Evolutionary conservation across 495 filamentous ascomycete species (phyloP), one percentile per base, ranked within the genome.

Genomic region (Neurospora sp.): DNA sequence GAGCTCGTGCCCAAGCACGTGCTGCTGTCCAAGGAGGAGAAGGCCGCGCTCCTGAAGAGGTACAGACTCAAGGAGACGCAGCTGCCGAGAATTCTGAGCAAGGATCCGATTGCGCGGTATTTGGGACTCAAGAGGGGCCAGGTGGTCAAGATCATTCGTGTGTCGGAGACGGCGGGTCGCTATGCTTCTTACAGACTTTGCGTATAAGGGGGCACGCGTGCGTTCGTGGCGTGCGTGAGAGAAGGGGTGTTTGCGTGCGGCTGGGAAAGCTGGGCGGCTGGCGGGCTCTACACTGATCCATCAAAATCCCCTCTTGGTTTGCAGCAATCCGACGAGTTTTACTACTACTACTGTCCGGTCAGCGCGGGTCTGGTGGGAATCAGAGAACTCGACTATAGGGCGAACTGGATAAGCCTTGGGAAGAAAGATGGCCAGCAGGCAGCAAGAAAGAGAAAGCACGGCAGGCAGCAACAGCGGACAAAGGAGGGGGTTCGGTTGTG

Each of bases 11-110:
- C 96, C 39, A 95, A 92, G 79, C 96, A 99, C 79, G 89, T 97
- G 22, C 84, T 98, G 69, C 87, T 99, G 53, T 95, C 92, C 78
- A 87, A 89, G 53, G 94, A 96, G 78, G 96, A 99, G 87, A 97
- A 97, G 87, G 85, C 81, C 71, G 87, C 88, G 44, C 83, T 99
- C 76, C 83, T 99, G 72, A 88, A 93, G 82, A 86, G 96, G 70
- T 99, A 99, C 83, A 87, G 96, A 69, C 84, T 99, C 78, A 98
- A 97, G 90, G 96, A 99, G 87, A 97, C 91, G 41, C 96, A 99
- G 84, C 83, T 99, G 78, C 96, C 96, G 12, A 88, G 96, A 72
- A 98, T 99, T 73, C 90, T 97, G 83, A 85, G 90, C 70, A 91
- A 90, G 65, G 96, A 99, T 84, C 96, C 96, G 16, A 93, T 99